These are phyloP conservation scores for Anisodus tanguticus DNA, from an alignment of 257 asterid genomes.

Conservation along the genomic window DNA sequence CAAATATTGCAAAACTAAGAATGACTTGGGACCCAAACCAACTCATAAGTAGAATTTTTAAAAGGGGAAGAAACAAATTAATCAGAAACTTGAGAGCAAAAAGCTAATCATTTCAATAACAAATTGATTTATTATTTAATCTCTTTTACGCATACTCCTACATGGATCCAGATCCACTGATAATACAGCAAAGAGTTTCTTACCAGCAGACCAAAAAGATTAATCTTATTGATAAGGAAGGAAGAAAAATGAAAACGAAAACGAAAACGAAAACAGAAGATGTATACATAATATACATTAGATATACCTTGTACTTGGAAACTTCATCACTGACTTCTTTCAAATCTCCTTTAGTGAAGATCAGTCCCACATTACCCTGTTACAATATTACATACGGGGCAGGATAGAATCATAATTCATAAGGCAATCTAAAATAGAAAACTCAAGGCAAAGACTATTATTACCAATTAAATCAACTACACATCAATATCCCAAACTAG, in stretches of 20 bases:
- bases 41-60: background rate
- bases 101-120: background rate
- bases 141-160: background rate
- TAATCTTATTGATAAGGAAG: background rate
- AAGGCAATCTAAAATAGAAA: background rate
- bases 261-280: background rate
- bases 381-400: conserved; percentile 8
- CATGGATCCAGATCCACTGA: background rate
- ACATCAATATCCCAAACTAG: background rate
- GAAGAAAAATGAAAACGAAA: background rate
- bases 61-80: background rate
- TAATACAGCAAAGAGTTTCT: background rate
- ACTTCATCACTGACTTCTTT: conserved; percentile 52
- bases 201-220: background rate
- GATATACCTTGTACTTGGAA: conserved; percentile 42
- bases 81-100: background rate
- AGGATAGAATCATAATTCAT: too few relatives aligned
- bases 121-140: too few relatives aligned
- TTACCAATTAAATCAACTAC: background rate
- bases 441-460: background rate
- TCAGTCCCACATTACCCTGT: conserved; percentile 49
- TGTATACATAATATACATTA: background rate
- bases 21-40: background rate
- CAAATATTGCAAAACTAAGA: background rate
- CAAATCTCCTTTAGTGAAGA: conserved; percentile 48